Evolutionary conservation across 2,329 filamentous ascomycete genomes (phyloP), one percentile per base, ranked within the genome.

Genomic region (Fusarium buxicola): DNA sequence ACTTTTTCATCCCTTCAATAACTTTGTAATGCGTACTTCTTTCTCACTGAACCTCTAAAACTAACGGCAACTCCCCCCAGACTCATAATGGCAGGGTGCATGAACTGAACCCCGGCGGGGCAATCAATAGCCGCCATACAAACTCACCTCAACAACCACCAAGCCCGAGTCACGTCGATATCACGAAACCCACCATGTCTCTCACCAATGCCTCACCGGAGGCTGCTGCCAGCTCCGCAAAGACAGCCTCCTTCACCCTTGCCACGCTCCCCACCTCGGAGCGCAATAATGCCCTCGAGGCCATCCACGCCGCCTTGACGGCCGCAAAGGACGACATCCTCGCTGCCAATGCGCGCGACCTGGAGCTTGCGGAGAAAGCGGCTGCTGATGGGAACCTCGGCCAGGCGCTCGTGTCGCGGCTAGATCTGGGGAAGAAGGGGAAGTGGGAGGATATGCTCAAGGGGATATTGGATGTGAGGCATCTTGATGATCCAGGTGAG

Each of bases 401-500:
- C 75, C 85, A 90, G 71, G 95, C 92, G 72, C 84, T 98, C 21
- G 86, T 97, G 28, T 95, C 96, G 71, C 86, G 95, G 53, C 84
- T 99, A 60, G 94, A 99, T 76, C 82, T 99, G 44, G 88, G 87
- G 44, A 90, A 91, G 75, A 86, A 88, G 73, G 94, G 94, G 56
- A 98, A 98, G 80, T 99, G 90, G 83, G 94, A 97, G 73, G 95
- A 98, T 73, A 98, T 99, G 95, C 83, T 99, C 65, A 90, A 94
- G 80, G 95, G 95, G 24, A 96, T 99, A 60, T 78, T 96, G 58
- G 92, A 97, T 77, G 95, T 99, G 60, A 85, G 90, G 66, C 84
- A 86, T 46, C 83, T 99, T 25, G 86, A 91, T 44, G 95, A 99
- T 79, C 95, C 95, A 66, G 86, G 92, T 95, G 83, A 71, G 86